Evolutionary conservation across 306 rosid species (phyloP).

Genomic region (Bauhinia variegata): DNA sequence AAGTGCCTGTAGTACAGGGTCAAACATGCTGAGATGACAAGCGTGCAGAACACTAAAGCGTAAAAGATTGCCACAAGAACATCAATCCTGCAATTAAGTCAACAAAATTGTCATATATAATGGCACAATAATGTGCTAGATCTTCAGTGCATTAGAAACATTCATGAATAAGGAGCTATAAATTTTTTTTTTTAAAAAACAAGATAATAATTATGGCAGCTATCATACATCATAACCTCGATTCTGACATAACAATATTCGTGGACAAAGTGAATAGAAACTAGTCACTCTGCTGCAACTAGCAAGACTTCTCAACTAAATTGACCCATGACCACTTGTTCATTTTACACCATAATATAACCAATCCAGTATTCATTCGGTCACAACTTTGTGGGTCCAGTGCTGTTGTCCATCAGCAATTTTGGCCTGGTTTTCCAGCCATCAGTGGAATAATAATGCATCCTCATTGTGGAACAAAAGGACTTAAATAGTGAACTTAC

Average conservation of each 20-base stretch:
- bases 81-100: constrained; percentile 50
- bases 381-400: neutral
- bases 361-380: neutral
- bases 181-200: neutral
- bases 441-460: neutral
- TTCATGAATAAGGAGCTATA: neutral
- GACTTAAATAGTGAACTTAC: neutral
- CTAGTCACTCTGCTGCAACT: no score
- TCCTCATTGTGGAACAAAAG: neutral
- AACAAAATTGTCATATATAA: constrained; percentile 32
- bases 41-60: constrained; percentile 35
- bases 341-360: neutral
- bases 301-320: no score
- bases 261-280: no score
- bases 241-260: neutral
- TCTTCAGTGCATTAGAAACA: neutral
- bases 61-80: constrained; percentile 47
- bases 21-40: constrained; percentile 35
- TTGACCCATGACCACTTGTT: no score
- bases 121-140: constrained; percentile 3
- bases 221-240: constrained; percentile 22
- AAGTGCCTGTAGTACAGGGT: constrained; percentile 45
- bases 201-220: neutral
- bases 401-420: neutral
- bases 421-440: neutral